These are phyloP conservation scores for Kitagawia praeruptora DNA, from an alignment of 129 eudicot genomes.

Conservation along the genomic window DNA sequence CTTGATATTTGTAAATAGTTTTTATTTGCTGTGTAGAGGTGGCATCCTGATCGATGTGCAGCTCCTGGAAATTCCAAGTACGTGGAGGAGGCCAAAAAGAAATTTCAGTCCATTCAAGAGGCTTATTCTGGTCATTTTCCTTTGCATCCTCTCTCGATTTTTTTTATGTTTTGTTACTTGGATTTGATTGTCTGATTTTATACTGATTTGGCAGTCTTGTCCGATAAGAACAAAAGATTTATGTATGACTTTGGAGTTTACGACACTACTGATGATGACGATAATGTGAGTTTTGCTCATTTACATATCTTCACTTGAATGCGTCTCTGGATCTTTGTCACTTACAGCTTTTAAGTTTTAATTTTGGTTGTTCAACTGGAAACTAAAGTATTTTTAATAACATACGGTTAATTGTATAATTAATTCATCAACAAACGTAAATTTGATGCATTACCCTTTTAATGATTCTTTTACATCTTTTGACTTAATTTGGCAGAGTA, in stretches of 20 bases:
- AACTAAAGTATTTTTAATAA: background rate
- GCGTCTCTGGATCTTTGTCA: too few relatives aligned
- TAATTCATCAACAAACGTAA: background rate
- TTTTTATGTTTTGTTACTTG: background rate
- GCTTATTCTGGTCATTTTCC: conserved; percentile 73
- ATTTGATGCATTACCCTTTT: background rate
- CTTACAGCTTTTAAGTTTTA: background rate
- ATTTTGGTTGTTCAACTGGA: background rate
- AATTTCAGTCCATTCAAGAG: conserved; percentile 82
- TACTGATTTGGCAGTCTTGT: conserved; percentile 43
- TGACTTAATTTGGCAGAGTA: too few relatives aligned
- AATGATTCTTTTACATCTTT: background rate
- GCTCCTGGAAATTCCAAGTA: conserved; percentile 50
- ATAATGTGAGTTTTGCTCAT: conserved; percentile 38
- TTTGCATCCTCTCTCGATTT: background rate
- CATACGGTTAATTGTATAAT: background rate
- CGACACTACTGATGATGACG: conserved; percentile 55
- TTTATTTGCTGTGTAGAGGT: conserved; percentile 35
- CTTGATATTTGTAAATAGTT: background rate
- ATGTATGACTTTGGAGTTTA: conserved; percentile 83
- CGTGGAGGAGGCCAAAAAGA: conserved; percentile 71
- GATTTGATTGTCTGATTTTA: background rate
- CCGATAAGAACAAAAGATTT: conserved; percentile 74
- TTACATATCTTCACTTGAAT: too few relatives aligned
- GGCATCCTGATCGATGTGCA: conserved; percentile 96